These are phyloP conservation scores for Alternaria brassicae DNA, from an alignment of 2,329 filamentous ascomycete species.

Conservation along the genomic window DNA sequence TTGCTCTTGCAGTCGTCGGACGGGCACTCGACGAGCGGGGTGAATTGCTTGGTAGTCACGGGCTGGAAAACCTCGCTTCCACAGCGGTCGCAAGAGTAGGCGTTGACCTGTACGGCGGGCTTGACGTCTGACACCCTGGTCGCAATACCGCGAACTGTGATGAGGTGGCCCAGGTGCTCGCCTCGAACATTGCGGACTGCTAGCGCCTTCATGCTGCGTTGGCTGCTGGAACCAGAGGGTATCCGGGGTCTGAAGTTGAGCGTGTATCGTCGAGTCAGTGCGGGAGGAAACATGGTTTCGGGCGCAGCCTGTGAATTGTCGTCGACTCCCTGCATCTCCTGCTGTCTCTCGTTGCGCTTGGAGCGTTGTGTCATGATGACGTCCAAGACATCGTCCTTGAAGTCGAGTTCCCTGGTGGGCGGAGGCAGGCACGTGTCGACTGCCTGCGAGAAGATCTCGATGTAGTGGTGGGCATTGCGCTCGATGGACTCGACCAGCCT, in stretches of 20 bases:
- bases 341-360: constrained; percentile 80
- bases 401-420: constrained; percentile 79
- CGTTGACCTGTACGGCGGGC: constrained; percentile 95
- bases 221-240: constrained; percentile 70
- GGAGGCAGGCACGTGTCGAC: constrained; percentile 86
- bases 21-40: constrained; percentile 83
- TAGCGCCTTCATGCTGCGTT: constrained; percentile 67
- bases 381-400: constrained; percentile 97
- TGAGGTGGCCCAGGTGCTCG: constrained; percentile 90
- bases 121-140: constrained; percentile 98
- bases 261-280: constrained; percentile 91
- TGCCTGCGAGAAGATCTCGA: constrained; percentile 87
- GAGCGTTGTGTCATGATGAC: constrained; percentile 93
- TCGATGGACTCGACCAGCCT: constrained; percentile 85
- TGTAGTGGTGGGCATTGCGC: constrained; percentile 91
- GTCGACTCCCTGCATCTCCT: constrained; percentile 52
- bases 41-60: constrained; percentile 87
- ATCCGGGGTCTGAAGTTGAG: constrained; percentile 93
- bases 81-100: constrained; percentile 96
- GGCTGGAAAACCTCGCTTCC: constrained; percentile 98
- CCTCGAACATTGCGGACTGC: constrained; percentile 94
- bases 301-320: constrained; percentile 67
- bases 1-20: constrained; percentile 90
- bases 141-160: constrained; percentile 92
- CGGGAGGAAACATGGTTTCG: constrained; percentile 84